Base-by-base conservation (phyloP, 164 flowering plant genomes). In the Litsea cubeba region DNA sequence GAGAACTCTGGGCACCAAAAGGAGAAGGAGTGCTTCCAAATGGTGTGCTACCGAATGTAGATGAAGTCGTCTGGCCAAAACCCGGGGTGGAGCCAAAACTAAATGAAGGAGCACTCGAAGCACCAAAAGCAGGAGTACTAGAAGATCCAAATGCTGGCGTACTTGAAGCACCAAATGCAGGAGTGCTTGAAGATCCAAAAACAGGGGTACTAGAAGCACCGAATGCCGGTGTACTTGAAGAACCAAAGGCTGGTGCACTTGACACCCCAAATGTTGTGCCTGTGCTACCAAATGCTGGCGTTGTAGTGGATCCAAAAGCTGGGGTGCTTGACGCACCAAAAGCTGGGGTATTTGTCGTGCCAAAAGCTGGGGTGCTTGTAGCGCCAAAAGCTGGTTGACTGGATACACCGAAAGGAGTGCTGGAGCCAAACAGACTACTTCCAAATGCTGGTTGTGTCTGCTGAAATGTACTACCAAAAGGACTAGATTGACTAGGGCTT, bases 391-490 rank as follows among this genome's bases (percentile, higher is more conserved):
- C 83, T 0, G 96, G 87, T 3, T 83, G 88, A 83, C 84, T 91
- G 65, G 92, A 74, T 22, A 88, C 84, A 69, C 94, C 93, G 87
- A 93, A 91, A 25, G 94, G 87, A 3, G 91, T 35, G 2, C 92
- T 76, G 17, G 91, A 82, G 72, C 95, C 95, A 83, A 92, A 92
- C 32, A 83, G 26, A 75, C 79, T 86, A 83, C 87, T 88, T 18
- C 94, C 96, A 85, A 90, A 91, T 62, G 97, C 87, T 11, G 97
- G 89, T 75, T 93, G 98, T 22, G 96, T 84, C 82, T 85, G 97
- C 73, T 87, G 97, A 82, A 79, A 84, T 70, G 98, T 30, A 30
- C 91, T 82, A 68, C 98, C 98, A 86, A 96, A 96, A 22, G 99
- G 97, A 83, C 87, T 89, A 50, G 93, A 66, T 79, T 86, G 97